Evolutionary conservation across 2,329 filamentous ascomycete species (phyloP).

Genomic region (Exophiala calicioides): DNA sequence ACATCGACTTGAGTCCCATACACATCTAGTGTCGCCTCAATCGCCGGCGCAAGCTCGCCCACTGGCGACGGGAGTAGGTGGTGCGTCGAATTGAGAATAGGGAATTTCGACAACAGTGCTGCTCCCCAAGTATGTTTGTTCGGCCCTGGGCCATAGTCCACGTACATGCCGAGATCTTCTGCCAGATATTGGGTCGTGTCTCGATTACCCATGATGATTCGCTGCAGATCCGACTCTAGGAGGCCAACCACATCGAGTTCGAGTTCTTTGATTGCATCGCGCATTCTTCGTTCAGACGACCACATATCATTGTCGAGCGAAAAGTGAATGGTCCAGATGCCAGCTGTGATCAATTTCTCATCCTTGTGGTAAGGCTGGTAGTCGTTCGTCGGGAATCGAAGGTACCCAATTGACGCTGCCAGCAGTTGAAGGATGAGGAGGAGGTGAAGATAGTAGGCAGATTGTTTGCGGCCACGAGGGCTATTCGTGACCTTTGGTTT

Average conservation of each 20-base stretch:
- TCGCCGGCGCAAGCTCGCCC: slow-evolving; percentile 91
- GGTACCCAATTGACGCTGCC: slow-evolving; percentile 77
- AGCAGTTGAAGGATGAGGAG: slow-evolving; percentile 77
- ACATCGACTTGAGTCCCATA: slow-evolving; percentile 90
- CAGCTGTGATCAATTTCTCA: slow-evolving; percentile 84
- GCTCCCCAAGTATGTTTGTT: slow-evolving; percentile 99
- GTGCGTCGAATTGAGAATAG: slow-evolving; percentile 94
- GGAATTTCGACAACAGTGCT: slow-evolving; percentile 92
- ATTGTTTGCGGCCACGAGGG: slow-evolving; percentile 51
- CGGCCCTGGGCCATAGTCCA: slow-evolving; percentile 92
- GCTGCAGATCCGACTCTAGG: slow-evolving; percentile 87
- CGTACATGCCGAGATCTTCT: slow-evolving; percentile 97
- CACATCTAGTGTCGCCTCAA: slow-evolving; percentile 92
- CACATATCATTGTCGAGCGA: slow-evolving; percentile 98
- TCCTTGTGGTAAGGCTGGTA: slow-evolving; percentile 87
- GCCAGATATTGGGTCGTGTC: slow-evolving; percentile 94
- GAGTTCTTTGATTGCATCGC: slow-evolving; percentile 85
- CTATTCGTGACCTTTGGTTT: slow-evolving; percentile 36
- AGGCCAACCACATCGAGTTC: slow-evolving; percentile 97
- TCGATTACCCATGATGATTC: slow-evolving; percentile 99
- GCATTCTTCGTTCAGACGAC: slow-evolving; percentile 92
- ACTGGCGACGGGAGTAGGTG: slow-evolving; percentile 91
- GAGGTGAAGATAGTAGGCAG: slow-evolving; percentile 70
- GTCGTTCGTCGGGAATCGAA: slow-evolving; percentile 89
- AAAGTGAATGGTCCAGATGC: slow-evolving; percentile 99